Conservation (phyloP, 2,329 filamentous ascomycete species). For the Curvularia verruculosa region DNA sequence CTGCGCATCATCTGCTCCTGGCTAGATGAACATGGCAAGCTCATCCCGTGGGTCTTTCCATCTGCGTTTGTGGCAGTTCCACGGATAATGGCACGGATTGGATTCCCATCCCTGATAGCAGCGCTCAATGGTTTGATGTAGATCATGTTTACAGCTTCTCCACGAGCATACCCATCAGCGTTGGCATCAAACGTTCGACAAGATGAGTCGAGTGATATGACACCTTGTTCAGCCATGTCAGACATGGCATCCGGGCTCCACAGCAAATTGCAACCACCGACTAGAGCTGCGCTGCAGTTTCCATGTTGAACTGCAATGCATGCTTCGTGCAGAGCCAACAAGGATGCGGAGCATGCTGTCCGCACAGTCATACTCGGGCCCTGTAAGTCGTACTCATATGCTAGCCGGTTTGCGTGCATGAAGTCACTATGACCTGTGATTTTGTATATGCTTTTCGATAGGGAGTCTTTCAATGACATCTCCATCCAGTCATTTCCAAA, state of each 20-base stretch:
- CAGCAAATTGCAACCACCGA: conserved; percentile 25
- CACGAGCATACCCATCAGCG: conserved; percentile 34
- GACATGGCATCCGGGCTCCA: conserved; percentile 9
- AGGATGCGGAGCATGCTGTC: background rate
- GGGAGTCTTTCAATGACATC: background rate
- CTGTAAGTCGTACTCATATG: conserved; percentile 26
- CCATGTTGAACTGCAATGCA: conserved; percentile 14
- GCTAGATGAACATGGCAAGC: background rate
- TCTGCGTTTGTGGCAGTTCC: conserved; percentile 23
- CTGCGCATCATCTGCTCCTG: background rate
- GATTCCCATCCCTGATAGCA: conserved; percentile 21
- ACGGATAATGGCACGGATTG: conserved; percentile 41
- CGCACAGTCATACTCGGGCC: conserved; percentile 16
- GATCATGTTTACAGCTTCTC: conserved; percentile 37
- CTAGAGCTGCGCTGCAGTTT: conserved; percentile 20
- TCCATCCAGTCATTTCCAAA: conserved; percentile 33
- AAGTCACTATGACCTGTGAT: conserved; percentile 22
- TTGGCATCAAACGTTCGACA: conserved; percentile 29
- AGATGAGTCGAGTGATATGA: conserved; percentile 18
- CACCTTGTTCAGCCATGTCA: conserved; percentile 21
- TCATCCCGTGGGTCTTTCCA: conserved; percentile 21
- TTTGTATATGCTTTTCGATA: conserved; percentile 10
- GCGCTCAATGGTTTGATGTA: conserved; percentile 35
- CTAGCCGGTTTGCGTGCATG: conserved; percentile 30
- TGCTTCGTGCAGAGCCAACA: background rate